Conservation (phyloP, 371 early-diverging fungal species). For the Capniomyces stellatus region DNA sequence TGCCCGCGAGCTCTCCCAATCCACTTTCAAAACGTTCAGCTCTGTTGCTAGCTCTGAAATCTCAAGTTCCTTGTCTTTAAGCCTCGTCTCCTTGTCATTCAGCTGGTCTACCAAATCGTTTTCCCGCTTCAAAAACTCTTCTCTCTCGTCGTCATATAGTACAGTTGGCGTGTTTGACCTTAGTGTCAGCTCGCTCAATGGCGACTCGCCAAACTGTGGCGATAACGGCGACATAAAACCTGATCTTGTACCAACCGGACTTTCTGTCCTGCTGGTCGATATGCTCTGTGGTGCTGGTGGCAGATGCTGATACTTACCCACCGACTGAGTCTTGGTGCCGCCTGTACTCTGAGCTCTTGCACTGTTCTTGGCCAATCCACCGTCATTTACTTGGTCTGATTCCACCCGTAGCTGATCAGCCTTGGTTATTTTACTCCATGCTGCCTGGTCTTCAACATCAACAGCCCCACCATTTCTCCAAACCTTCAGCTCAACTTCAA, state of each 20-base stretch:
- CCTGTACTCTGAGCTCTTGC: neutral
- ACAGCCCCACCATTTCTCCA: conserved; percentile 77
- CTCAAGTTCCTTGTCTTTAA: conserved; percentile 14
- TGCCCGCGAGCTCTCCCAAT: conserved; percentile 9
- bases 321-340: neutral
- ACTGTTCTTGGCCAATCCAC: neutral
- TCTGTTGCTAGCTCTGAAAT: conserved; percentile 13
- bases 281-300: neutral
- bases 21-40: conserved; percentile 12
- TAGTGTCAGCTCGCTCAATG: conserved; percentile 30
- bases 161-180: conserved; percentile 60
- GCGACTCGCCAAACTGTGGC: conserved; percentile 8
- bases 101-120: conserved; percentile 82
- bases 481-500: conserved; percentile 69
- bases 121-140: conserved; percentile 82
- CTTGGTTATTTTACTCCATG: conserved; percentile 8
- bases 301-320: neutral
- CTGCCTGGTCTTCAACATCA: conserved; percentile 51
- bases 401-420: conserved; percentile 43
- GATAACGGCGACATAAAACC: conserved; percentile 2
- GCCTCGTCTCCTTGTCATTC: conserved; percentile 47
- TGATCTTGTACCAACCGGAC: conserved; percentile 21
- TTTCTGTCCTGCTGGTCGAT: neutral
- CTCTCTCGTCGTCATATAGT: conserved; percentile 74
- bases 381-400: neutral